Evolutionary conservation across 345 rosid species (phyloP).

Genomic region (Salix arbutifolia): DNA sequence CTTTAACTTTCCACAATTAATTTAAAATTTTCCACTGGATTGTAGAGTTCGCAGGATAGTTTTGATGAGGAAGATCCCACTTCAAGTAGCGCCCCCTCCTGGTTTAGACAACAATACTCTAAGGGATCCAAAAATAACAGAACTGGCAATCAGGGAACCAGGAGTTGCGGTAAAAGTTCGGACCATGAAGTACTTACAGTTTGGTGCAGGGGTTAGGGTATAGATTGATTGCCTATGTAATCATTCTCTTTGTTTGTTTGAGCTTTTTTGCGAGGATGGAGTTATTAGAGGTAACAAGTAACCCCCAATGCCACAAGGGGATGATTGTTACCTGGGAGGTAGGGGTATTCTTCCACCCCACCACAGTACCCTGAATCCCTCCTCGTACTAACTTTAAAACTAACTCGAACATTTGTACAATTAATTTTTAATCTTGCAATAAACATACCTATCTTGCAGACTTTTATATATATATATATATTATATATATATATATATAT

Average conservation of each 20-base stretch:
- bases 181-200: background rate
- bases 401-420: background rate
- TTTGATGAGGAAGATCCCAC: conserved; percentile 44
- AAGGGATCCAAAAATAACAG: conserved; percentile 39
- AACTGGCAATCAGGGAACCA: conserved; percentile 37
- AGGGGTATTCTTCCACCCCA: background rate
- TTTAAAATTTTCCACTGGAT: background rate
- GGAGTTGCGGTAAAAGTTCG: conserved; percentile 52
- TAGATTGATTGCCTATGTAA: background rate
- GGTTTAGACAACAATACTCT: conserved; percentile 52
- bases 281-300: background rate
- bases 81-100: conserved; percentile 45
- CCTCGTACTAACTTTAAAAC: no score
- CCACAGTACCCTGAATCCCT: background rate
- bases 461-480: no score
- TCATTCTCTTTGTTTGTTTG: background rate
- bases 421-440: background rate
- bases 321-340: background rate
- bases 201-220: background rate
- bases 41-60: conserved; percentile 54
- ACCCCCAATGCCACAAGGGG: background rate
- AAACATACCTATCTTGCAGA: background rate
- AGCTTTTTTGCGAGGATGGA: background rate
- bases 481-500: no score
- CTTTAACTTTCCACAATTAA: conserved; percentile 3